Evolutionary conservation across 495 filamentous ascomycete genomes (phyloP).

Genomic region (Xylaria bambusicola): DNA sequence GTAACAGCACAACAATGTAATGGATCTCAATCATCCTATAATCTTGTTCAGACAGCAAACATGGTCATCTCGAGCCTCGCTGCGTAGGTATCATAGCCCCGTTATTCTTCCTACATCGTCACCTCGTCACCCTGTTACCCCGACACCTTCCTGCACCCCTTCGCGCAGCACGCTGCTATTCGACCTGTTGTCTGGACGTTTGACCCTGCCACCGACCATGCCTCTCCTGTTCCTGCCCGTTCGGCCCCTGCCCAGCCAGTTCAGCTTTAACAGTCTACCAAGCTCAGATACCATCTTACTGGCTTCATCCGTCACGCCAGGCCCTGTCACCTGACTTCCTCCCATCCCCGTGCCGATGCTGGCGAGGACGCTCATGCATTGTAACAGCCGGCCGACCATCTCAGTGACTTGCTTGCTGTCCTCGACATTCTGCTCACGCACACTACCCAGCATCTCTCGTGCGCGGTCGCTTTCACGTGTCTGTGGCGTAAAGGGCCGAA

Average conservation of each 20-base stretch:
- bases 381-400: slow-evolving; percentile 92
- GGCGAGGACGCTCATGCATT: slow-evolving; percentile 89
- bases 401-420: slow-evolving; percentile 89
- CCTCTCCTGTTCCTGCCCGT: slow-evolving; percentile 88
- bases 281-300: slow-evolving; percentile 83
- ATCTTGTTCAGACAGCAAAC: neutral
- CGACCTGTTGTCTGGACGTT: slow-evolving; percentile 31
- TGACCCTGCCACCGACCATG: slow-evolving; percentile 64
- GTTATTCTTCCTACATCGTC: neutral
- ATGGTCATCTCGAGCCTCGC: neutral
- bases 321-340: slow-evolving; percentile 49
- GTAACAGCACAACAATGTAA: too few species aligned
- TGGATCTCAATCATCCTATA: too few species aligned
- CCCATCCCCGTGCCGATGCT: slow-evolving; percentile 53
- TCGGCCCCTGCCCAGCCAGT: slow-evolving; percentile 90
- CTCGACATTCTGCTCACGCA: slow-evolving; percentile 52
- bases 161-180: slow-evolving; percentile 22
- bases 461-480: slow-evolving; percentile 45
- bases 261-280: slow-evolving; percentile 83
- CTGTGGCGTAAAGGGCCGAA: slow-evolving; percentile 56
- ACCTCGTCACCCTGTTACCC: slow-evolving; percentile 25
- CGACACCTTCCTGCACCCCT: slow-evolving; percentile 29
- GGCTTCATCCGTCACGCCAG: slow-evolving; percentile 54
- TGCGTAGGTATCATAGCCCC: slow-evolving; percentile 8
- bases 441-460: slow-evolving; percentile 37